Conservation (phyloP, 139 green algal genomes). For the Desmodesmus armatus region DNA sequence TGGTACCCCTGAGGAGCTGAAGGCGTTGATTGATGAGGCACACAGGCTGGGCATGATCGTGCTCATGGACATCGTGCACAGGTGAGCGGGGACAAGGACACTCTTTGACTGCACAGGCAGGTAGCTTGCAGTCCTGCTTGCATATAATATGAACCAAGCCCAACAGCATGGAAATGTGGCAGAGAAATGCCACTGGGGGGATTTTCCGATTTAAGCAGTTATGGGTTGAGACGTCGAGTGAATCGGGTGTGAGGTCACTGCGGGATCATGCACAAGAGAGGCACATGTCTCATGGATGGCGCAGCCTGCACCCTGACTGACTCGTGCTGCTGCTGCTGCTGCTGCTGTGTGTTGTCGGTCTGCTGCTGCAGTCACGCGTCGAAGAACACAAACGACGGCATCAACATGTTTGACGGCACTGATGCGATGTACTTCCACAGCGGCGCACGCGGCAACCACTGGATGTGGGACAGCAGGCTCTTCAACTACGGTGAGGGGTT, state of each 20-base stretch:
- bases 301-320: slow-evolving; percentile 77
- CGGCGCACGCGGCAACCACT: slow-evolving; percentile 90
- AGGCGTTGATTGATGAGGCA: slow-evolving; percentile 94
- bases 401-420: slow-evolving; percentile 99
- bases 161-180: no score
- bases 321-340: no score
- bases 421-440: slow-evolving; percentile 94
- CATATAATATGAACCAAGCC: no score
- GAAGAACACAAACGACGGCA: slow-evolving; percentile 96
- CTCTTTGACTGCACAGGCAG: no score
- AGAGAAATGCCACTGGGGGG: no score
- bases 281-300: no score
- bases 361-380: slow-evolving; percentile 94
- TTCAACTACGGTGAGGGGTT: slow-evolving; percentile 95
- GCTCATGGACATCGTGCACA: slow-evolving; percentile 44
- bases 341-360: slow-evolving; percentile 87
- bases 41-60: slow-evolving; percentile 65
- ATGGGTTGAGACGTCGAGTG: no score
- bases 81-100: no score
- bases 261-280: no score
- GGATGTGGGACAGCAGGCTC: slow-evolving; percentile 98
- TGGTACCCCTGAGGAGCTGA: slow-evolving; percentile 98
- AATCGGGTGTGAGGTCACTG: no score
- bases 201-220: no score
- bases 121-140: no score